A percentile compares a stretch with the other conserved stretches of the same genome.
phyloP scores from a whole-genome alignment of 257 asterid genomes.

The Nemophila menziesii region DNA sequence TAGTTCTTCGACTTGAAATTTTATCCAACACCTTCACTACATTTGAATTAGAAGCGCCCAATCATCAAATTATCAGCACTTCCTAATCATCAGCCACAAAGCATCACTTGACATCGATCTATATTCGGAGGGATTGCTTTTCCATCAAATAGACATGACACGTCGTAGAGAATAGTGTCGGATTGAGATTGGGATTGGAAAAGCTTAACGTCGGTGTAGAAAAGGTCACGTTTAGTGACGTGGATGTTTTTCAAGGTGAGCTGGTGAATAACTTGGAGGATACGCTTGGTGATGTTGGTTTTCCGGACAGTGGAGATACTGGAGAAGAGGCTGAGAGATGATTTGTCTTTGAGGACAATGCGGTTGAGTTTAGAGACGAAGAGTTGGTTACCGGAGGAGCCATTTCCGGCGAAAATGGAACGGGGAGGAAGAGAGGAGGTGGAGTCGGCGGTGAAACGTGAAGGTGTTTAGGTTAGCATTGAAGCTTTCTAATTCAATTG shows the following conservation, averaged over 20 bases:
- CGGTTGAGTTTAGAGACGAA: constrained; percentile 89
- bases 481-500: too few relatives aligned
- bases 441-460: too few relatives aligned
- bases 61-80: too few relatives aligned
- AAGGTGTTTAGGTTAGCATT: too few relatives aligned
- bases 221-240: too few relatives aligned
- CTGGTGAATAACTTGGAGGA: constrained; percentile 73
- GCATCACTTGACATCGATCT: too few relatives aligned
- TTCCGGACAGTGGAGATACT: constrained; percentile 67
- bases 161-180: constrained; percentile 69
- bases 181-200: constrained; percentile 73
- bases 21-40: too few relatives aligned
- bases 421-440: constrained; percentile 34
- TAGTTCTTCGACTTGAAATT: too few relatives aligned
- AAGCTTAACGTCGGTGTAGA: constrained; percentile 77
- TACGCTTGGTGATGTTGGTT: constrained; percentile 59
- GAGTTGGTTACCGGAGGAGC: constrained; percentile 74
- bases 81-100: too few relatives aligned
- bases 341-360: constrained; percentile 62
- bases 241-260: too few relatives aligned
- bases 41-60: too few relatives aligned
- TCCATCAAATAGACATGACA: constrained; percentile 63
- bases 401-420: constrained; percentile 68
- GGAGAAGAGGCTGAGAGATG: constrained; percentile 58
- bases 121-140: too few relatives aligned